phyloP scores from a whole-genome alignment of 805 yeast genomes.

The Myxozyma nipponensis region DNA sequence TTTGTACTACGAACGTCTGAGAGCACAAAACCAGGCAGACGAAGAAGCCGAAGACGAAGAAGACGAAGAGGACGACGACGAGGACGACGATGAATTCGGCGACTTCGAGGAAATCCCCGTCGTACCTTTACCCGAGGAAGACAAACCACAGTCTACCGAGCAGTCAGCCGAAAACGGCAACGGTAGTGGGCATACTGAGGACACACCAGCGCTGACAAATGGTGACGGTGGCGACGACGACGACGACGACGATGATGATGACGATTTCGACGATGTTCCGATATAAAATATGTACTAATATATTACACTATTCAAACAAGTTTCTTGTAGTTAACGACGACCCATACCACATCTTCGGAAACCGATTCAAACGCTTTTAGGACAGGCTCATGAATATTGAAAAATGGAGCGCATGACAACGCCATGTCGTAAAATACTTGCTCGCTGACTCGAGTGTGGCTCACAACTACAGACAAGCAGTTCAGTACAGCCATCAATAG shows the following conservation, averaged over 20 bases:
- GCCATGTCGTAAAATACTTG: conserved; percentile 10
- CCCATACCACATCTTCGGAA: conserved; percentile 21
- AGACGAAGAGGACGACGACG: conserved; percentile 45
- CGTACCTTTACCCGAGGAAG: too few relatives aligned
- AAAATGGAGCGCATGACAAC: conserved; percentile 3
- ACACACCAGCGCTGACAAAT: too few relatives aligned
- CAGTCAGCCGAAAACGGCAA: conserved; percentile 7
- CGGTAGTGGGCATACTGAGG: background rate
- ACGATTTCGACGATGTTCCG: conserved; percentile 29
- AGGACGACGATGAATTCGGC: conserved; percentile 35
- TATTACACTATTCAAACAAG: background rate
- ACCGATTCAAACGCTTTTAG: conserved; percentile 12
- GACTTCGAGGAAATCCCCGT: conserved; percentile 8
- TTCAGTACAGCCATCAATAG: conserved; percentile 8
- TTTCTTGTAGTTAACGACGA: conserved; percentile 4
- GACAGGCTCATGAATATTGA: conserved; percentile 3
- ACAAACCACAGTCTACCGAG: too few relatives aligned
- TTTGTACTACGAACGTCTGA: conserved; percentile 74
- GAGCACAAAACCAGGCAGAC: conserved; percentile 62
- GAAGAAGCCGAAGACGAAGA: conserved; percentile 56
- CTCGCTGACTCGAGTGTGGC: conserved; percentile 14
- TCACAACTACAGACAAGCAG: conserved; percentile 9
- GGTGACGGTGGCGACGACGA: conserved; percentile 17
- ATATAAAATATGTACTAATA: background rate
- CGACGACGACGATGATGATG: conserved; percentile 36